Percentiles rank a stretch among this genome's conserved stretches.
These are phyloP conservation scores for Panicum hallii DNA, from an alignment of 202 grass and related monocot species.

Conservation along the genomic window DNA sequence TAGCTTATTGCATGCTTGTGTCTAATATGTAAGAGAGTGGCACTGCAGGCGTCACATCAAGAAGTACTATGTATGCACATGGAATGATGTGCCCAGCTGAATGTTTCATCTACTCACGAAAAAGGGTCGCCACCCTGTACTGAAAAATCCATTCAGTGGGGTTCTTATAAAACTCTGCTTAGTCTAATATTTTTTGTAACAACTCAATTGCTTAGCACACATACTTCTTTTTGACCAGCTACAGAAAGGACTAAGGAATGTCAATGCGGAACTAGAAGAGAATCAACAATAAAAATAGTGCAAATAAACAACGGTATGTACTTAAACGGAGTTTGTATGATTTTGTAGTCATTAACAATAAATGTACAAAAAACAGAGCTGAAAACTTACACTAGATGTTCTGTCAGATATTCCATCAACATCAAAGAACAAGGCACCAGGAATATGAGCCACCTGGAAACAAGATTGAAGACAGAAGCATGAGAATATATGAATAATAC, in stretches of 20 bases:
- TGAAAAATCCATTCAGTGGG: not conserved
- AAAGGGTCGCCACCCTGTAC: not conserved
- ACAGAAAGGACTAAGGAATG: not conserved
- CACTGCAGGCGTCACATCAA: not conserved
- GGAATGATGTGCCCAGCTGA: not conserved
- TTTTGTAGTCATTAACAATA: not conserved
- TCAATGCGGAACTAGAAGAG: not conserved
- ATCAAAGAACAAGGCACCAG: constrained; percentile 91
- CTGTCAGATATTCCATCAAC: constrained; percentile 93
- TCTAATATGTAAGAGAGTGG: constrained; percentile 3
- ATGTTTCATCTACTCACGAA: constrained; percentile 5
- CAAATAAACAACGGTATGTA: not conserved
- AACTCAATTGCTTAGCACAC: constrained; percentile 10
- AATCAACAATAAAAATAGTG: not conserved
- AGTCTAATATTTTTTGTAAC: not conserved
- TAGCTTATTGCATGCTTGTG: not conserved
- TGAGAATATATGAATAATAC: not conserved
- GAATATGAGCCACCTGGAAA: constrained; percentile 92
- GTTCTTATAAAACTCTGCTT: not conserved
- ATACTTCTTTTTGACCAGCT: not conserved
- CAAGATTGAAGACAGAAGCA: constrained; percentile 18
- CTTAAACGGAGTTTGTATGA: not conserved
- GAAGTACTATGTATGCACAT: not conserved
- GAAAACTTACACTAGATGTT: constrained; percentile 76
- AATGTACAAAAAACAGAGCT: not conserved